These are phyloP conservation scores for Ustilago crameri DNA, from an alignment of 1,284 basidiomycete genomes.

Conservation along the genomic window DNA sequence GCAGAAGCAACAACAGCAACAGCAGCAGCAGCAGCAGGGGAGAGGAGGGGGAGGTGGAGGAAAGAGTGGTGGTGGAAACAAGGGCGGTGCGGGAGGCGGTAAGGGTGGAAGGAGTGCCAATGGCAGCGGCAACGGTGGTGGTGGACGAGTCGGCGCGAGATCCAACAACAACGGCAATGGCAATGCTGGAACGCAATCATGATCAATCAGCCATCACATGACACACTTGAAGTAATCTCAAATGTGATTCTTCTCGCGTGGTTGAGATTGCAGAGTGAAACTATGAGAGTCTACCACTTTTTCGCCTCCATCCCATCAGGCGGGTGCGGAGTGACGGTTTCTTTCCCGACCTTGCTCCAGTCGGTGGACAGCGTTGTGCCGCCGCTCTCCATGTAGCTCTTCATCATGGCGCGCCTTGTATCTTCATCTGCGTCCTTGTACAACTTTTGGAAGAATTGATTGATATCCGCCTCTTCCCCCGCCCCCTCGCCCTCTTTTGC, in stretches of 20 bases:
- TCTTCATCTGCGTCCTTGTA: slow-evolving; percentile 65
- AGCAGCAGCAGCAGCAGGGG: slow-evolving; percentile 16
- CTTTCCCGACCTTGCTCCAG: slow-evolving; percentile 63
- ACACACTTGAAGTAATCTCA: too few species aligned
- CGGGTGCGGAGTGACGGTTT: slow-evolving; percentile 38
- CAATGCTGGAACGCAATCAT: not conserved
- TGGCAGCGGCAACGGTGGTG: not conserved
- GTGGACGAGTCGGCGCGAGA: too few species aligned
- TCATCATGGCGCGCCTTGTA: slow-evolving; percentile 65
- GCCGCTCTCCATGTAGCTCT: slow-evolving; percentile 63
- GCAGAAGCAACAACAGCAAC: slow-evolving; percentile 43
- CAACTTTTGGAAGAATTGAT: slow-evolving; percentile 65
- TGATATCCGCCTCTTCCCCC: slow-evolving; percentile 52
- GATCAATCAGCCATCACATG: too few species aligned
- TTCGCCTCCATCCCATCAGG: slow-evolving; percentile 65
- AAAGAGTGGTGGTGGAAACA: slow-evolving; percentile 19
- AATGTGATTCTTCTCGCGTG: too few species aligned
- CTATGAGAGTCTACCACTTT: slow-evolving; percentile 32
- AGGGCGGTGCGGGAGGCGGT: slow-evolving; percentile 10
- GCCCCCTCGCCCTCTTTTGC: not conserved
- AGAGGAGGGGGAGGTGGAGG: slow-evolving; percentile 7
- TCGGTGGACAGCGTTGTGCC: slow-evolving; percentile 65
- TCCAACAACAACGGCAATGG: too few species aligned
- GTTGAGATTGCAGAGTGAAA: too few species aligned
- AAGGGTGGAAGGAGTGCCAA: slow-evolving; percentile 3